Percentiles rank a stretch among this genome's conserved stretches.
Evolutionary conservation across 768 basidiomycete genomes (phyloP).

Genomic region (Mrakia gelida): DNA sequence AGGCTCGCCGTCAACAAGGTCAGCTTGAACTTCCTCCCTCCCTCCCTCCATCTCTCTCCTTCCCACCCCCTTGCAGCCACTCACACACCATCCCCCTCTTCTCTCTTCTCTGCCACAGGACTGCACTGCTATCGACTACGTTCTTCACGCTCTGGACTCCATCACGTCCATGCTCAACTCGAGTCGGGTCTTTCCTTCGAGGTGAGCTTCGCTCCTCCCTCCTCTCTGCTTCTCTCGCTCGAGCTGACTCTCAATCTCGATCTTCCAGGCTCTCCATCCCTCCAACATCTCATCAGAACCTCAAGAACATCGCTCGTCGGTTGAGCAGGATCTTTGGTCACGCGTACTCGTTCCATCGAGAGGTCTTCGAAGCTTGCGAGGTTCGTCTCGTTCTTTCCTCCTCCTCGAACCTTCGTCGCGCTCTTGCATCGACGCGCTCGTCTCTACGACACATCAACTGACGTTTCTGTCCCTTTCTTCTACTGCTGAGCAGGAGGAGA

Average conservation of each 20-base stretch:
- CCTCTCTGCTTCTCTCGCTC: constrained; percentile 15
- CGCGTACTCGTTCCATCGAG: constrained; percentile 91
- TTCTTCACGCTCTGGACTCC: constrained; percentile 77
- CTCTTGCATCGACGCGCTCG: background rate
- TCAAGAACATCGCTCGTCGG: constrained; percentile 80
- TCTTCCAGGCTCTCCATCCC: constrained; percentile 71
- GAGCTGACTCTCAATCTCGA: constrained; percentile 19
- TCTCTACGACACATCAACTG: background rate
- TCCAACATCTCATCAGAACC: constrained; percentile 74
- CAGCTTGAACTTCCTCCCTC: background rate
- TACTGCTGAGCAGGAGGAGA: constrained; percentile 58
- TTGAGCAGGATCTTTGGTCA: constrained; percentile 94
- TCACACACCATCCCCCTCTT: background rate
- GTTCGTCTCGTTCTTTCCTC: constrained; percentile 30
- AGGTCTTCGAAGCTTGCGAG: constrained; percentile 82
- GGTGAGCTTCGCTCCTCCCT: constrained; percentile 51
- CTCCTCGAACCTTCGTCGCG: background rate
- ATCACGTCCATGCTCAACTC: constrained; percentile 89
- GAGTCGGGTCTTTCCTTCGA: constrained; percentile 82
- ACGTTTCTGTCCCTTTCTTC: background rate
- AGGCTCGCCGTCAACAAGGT: constrained; percentile 1
- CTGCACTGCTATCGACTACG: constrained; percentile 96
- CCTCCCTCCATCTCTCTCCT: background rate
- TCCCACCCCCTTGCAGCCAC: background rate
- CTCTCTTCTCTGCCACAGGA: constrained; percentile 50